phyloP scores from a whole-genome alignment of 1,284 basidiomycete species.

The Microbotryum intermedium region DNA sequence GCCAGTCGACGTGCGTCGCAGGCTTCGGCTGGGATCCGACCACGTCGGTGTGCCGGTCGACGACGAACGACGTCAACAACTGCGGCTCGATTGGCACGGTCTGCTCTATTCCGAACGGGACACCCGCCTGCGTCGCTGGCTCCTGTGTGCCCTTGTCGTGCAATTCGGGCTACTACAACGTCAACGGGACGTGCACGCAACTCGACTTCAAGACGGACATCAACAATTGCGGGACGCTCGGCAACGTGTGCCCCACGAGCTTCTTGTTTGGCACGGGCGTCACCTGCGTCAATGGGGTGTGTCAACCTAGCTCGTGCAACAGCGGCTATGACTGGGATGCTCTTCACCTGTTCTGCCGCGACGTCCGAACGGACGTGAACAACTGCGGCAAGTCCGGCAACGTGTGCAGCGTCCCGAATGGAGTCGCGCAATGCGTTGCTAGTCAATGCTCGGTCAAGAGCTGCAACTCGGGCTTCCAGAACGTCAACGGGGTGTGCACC shows the following conservation, averaged over 20 bases:
- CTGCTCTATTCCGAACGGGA: not conserved
- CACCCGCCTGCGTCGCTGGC: conserved; percentile 1
- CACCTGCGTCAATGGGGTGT: not conserved
- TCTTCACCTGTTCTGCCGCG: not conserved
- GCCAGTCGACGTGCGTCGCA: not conserved
- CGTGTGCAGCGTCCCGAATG: conserved; percentile 3
- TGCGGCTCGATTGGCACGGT: conserved; percentile 4
- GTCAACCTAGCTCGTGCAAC: conserved; percentile 3
- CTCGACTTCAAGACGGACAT: conserved; percentile 2
- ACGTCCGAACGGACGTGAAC: not conserved
- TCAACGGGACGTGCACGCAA: conserved; percentile 1
- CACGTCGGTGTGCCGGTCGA: not conserved
- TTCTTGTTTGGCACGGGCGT: conserved; percentile 1
- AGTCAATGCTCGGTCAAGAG: not conserved
- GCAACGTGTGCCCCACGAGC: conserved; percentile 7
- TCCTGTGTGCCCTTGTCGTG: conserved; percentile 2
- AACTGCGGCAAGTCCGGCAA: not conserved
- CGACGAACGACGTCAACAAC: conserved; percentile 4
- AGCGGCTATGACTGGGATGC: not conserved
- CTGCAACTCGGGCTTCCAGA: conserved; percentile 9
- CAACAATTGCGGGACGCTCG: conserved; percentile 9
- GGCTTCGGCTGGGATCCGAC: not conserved
- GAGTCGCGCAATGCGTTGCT: not conserved
- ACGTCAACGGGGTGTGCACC: conserved; percentile 1
- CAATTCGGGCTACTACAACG: not conserved